Percentiles rank a stretch among this genome's conserved stretches.
Conservation (phyloP, 495 filamentous ascomycete species). For the Lepraria neglecta region DNA sequence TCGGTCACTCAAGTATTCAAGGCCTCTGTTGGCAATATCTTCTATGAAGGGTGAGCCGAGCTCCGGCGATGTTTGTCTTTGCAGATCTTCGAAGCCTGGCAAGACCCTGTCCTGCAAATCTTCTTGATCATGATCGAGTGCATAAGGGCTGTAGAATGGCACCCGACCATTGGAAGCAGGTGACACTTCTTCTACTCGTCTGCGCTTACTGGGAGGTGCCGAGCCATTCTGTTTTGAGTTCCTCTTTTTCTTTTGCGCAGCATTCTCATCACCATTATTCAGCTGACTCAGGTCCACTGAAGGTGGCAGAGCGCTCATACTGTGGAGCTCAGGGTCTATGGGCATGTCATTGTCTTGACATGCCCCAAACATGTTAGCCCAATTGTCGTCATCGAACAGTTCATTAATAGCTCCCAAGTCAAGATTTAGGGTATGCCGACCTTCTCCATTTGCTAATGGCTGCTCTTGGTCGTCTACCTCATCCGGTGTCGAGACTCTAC, state of each 20-base stretch:
- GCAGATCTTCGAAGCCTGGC: constrained; percentile 22
- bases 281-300: constrained; percentile 10
- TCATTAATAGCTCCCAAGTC: constrained; percentile 15
- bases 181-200: constrained; percentile 16
- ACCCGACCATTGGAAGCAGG: constrained; percentile 1
- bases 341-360: constrained; percentile 17
- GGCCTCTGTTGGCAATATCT: neutral
- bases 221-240: neutral
- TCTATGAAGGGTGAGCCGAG: neutral
- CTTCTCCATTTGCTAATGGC: constrained; percentile 14
- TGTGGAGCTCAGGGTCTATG: constrained; percentile 20
- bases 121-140: constrained; percentile 11
- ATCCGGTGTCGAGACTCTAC: neutral
- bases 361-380: constrained; percentile 11
- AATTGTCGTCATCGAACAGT: neutral
- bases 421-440: constrained; percentile 17
- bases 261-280: neutral
- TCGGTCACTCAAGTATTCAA: neutral
- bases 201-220: constrained; percentile 20
- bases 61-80: constrained; percentile 12
- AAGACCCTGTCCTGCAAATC: constrained; percentile 12
- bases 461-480: neutral
- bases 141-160: constrained; percentile 20
- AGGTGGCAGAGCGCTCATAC: constrained; percentile 9
- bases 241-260: neutral